Evolutionary conservation across 2,329 filamentous ascomycete genomes (phyloP).

Genomic region (Talaromyces rugulosus): DNA sequence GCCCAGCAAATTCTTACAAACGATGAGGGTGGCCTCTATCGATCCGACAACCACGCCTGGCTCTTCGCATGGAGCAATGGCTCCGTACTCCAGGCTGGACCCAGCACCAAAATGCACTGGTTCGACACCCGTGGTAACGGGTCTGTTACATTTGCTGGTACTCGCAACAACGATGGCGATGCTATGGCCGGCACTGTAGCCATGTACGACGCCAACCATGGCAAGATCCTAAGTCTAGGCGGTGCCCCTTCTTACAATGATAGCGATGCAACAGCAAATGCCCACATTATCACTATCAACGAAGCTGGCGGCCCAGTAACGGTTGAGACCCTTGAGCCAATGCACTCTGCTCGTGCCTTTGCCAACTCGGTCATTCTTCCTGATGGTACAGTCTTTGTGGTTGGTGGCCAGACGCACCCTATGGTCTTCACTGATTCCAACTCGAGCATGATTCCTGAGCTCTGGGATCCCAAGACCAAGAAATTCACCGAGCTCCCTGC

Average conservation of each 20-base stretch:
- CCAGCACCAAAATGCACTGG: constrained; percentile 55
- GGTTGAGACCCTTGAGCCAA: constrained; percentile 30
- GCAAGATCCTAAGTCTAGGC: constrained; percentile 54
- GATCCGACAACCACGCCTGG: constrained; percentile 54
- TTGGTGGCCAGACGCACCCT: constrained; percentile 41
- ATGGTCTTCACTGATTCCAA: constrained; percentile 42
- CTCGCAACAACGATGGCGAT: constrained; percentile 41
- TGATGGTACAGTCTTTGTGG: constrained; percentile 43
- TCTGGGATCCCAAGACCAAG: constrained; percentile 42
- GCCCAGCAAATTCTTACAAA: constrained; percentile 50
- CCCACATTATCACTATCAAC: constrained; percentile 49
- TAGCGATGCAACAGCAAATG: constrained; percentile 39
- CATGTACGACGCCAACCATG: constrained; percentile 54
- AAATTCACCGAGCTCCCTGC: constrained; percentile 35
- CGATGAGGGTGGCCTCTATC: constrained; percentile 36
- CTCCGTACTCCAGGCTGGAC: constrained; percentile 54
- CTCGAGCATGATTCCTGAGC: constrained; percentile 40
- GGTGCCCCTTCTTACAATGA: constrained; percentile 47
- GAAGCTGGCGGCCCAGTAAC: constrained; percentile 18
- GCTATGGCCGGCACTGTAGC: constrained; percentile 55
- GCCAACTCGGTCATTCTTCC: constrained; percentile 44
- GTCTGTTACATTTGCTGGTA: constrained; percentile 38
- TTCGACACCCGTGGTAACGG: constrained; percentile 47
- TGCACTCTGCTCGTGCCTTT: constrained; percentile 37
- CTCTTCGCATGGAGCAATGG: constrained; percentile 48